phyloP scores from a whole-genome alignment of 352 stramenopile species.

The Pelagophyceae sp. region DNA sequence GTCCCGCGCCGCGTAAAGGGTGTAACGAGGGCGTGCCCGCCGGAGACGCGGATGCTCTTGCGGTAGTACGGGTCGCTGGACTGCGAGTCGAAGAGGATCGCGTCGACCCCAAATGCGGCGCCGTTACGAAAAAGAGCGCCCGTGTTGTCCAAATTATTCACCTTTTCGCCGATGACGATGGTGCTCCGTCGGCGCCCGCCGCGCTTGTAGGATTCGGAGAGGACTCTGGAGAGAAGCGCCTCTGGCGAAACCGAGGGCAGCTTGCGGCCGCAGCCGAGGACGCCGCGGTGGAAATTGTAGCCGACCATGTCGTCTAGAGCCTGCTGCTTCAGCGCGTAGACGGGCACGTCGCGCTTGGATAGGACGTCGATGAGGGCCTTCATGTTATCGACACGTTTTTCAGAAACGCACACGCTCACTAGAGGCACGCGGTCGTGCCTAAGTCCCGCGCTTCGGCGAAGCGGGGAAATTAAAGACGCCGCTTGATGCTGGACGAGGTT shows the following conservation, averaged over 20 bases:
- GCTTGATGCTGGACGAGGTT: not conserved
- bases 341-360: not conserved
- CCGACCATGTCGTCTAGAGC: not conserved
- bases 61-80: slow-evolving; percentile 7
- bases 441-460: too few species aligned
- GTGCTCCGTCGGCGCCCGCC: too few species aligned
- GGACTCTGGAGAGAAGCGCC: not conserved
- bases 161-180: slow-evolving; percentile 9
- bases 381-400: not conserved
- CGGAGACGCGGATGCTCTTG: slow-evolving; percentile 12
- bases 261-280: slow-evolving; percentile 6
- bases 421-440: too few species aligned
- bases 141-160: slow-evolving; percentile 15
- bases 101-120: slow-evolving; percentile 1
- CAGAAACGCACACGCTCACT: slow-evolving; percentile 6
- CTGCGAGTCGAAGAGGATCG: not conserved
- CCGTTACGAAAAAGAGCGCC: slow-evolving; percentile 1
- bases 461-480: not conserved
- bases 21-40: not conserved
- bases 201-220: too few species aligned
- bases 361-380: not conserved
- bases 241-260: not conserved
- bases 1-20: not conserved
- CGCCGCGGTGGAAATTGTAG: slow-evolving; percentile 17
- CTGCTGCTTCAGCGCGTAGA: not conserved